A percentile compares a stretch with the other conserved stretches of the same genome.
These are phyloP conservation scores for Rauvolfia tetraphylla DNA, from an alignment of 257 asterid genomes.

Conservation along the genomic window DNA sequence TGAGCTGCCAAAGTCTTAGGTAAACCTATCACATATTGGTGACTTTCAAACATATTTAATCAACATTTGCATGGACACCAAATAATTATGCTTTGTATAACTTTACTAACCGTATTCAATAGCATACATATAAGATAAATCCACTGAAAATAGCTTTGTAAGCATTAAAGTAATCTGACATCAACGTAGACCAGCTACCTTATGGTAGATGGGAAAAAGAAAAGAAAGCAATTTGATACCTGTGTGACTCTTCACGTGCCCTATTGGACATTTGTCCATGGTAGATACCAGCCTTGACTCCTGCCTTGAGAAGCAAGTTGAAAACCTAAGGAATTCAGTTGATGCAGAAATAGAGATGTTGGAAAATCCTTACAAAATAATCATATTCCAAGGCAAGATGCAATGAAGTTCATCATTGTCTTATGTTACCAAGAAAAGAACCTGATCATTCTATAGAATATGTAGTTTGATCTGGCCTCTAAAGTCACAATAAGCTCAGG, in stretches of 20 bases:
- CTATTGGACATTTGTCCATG: slow-evolving; percentile 86
- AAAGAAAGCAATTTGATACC: slow-evolving; percentile 41
- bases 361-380: not conserved
- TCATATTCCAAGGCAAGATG: not conserved
- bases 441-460: not conserved
- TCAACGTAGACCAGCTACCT: slow-evolving; percentile 5
- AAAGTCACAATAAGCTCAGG: not conserved
- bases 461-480: not conserved
- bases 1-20: slow-evolving; percentile 3
- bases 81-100: not conserved
- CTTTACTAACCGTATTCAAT: not conserved
- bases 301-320: slow-evolving; percentile 46
- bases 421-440: not conserved
- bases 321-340: slow-evolving; percentile 47
- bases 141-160: not conserved
- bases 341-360: slow-evolving; percentile 3
- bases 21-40: not conserved
- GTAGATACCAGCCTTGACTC: slow-evolving; percentile 75
- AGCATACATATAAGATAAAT: slow-evolving; percentile 1
- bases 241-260: slow-evolving; percentile 80
- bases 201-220: slow-evolving; percentile 7
- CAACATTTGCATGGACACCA: not conserved
- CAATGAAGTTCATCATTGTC: not conserved
- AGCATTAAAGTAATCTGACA: slow-evolving; percentile 5
- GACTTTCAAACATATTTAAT: too few relatives aligned